Percentiles rank a stretch among this genome's conserved stretches.
These are phyloP conservation scores for Tilletia setariae DNA, from an alignment of 1,284 basidiomycete species.

Conservation along the genomic window DNA sequence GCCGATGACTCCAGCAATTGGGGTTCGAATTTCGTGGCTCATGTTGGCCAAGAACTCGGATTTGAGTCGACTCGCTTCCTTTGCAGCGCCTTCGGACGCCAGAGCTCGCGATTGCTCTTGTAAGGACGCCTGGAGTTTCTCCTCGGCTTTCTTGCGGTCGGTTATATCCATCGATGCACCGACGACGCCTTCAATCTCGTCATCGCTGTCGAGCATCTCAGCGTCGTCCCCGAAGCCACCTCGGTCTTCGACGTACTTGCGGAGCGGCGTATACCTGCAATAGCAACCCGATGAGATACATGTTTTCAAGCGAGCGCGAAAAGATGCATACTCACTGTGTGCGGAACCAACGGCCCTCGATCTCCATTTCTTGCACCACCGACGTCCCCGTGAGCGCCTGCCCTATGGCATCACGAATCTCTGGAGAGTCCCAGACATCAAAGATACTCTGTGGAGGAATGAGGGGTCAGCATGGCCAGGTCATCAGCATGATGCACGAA, in stretches of 20 bases:
- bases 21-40: conserved; percentile 58
- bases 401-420: conserved; percentile 35
- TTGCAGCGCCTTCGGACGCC: conserved; percentile 54
- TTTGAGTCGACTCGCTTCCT: conserved; percentile 61
- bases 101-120: conserved; percentile 50
- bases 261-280: conserved; percentile 27
- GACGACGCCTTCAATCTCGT: conserved; percentile 50
- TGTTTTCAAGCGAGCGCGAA: conserved; percentile 21
- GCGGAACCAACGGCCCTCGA: conserved; percentile 48
- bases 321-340: conserved; percentile 33
- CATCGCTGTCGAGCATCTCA: conserved; percentile 15
- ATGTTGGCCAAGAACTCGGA: conserved; percentile 55
- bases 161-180: conserved; percentile 55
- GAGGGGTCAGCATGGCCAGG: not conserved
- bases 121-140: conserved; percentile 45
- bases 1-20: conserved; percentile 55
- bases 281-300: not conserved
- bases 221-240: not conserved
- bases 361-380: conserved; percentile 46
- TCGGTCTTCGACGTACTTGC: conserved; percentile 6
- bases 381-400: conserved; percentile 40
- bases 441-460: conserved; percentile 26
- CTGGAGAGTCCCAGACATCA: conserved; percentile 41
- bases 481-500: not conserved
- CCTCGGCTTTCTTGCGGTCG: conserved; percentile 51